Evolutionary conservation across 768 basidiomycete species (phyloP).

Genomic region (Astraeus odoratus): DNA sequence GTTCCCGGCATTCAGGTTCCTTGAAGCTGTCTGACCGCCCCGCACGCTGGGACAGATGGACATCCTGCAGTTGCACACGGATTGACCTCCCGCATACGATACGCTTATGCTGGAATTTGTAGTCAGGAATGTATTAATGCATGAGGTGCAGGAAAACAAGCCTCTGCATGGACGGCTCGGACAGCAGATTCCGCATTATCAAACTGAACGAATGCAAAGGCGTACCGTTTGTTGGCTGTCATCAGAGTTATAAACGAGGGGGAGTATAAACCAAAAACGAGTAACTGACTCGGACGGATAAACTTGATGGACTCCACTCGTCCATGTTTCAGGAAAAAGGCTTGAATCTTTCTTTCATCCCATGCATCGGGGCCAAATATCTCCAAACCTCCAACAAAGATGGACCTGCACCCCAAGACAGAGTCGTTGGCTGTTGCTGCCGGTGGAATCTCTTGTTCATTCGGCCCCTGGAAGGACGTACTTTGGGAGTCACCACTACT

Average conservation of each 20-base stretch:
- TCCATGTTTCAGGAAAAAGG: conserved; percentile 58
- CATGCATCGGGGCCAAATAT: conserved; percentile 56
- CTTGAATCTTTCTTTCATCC: conserved; percentile 57
- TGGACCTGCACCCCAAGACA: conserved; percentile 56
- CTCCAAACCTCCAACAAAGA: conserved; percentile 75
- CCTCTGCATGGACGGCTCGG: conserved; percentile 63
- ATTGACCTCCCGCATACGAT: conserved; percentile 63
- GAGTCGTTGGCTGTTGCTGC: conserved; percentile 28
- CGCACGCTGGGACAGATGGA: conserved; percentile 47
- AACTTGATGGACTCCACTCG: conserved; percentile 59
- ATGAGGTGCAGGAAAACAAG: conserved; percentile 17
- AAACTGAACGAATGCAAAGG: conserved; percentile 76
- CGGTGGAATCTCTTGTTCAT: conserved; percentile 13
- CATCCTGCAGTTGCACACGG: conserved; percentile 69
- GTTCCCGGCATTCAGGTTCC: conserved; percentile 30
- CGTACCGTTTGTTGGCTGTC: conserved; percentile 55
- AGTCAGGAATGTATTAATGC: background rate
- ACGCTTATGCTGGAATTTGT: conserved; percentile 53
- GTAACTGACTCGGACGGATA: conserved; percentile 52
- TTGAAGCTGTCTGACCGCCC: conserved; percentile 33
- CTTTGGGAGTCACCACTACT: conserved; percentile 30
- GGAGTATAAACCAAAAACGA: background rate
- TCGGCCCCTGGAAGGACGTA: conserved; percentile 18
- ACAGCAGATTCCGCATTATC: conserved; percentile 54
- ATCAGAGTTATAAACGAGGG: background rate